Conservation (phyloP, 2,329 filamentous ascomycete species). For the Fusarium sp. region DNA sequence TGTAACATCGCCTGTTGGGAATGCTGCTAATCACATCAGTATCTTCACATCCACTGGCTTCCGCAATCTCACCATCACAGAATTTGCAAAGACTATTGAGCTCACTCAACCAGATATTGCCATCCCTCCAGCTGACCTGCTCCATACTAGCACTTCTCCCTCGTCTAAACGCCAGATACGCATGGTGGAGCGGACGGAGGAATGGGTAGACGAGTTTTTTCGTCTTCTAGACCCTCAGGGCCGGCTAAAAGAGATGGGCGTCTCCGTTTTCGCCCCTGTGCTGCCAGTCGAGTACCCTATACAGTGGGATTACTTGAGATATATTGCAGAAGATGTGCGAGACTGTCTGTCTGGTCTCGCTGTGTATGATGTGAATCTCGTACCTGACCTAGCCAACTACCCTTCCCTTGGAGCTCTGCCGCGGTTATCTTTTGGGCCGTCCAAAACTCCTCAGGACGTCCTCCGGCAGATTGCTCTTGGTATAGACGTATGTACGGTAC, state of each 20-base stretch:
- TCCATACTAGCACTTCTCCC: constrained; percentile 60
- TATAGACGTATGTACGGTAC: constrained; percentile 81
- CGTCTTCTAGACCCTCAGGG: constrained; percentile 46
- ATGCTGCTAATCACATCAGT: constrained; percentile 76
- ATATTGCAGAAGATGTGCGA: constrained; percentile 72
- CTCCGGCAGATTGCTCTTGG: constrained; percentile 81
- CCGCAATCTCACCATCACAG: constrained; percentile 71
- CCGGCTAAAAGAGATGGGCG: constrained; percentile 43
- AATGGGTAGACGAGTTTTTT: constrained; percentile 80
- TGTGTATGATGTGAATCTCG: constrained; percentile 77
- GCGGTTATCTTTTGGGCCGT: constrained; percentile 77
- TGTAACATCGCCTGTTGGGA: constrained; percentile 75
- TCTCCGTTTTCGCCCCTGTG: constrained; percentile 71
- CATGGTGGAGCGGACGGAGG: constrained; percentile 87
- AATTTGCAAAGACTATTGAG: constrained; percentile 74
- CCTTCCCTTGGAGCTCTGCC: constrained; percentile 69
- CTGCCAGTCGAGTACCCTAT: constrained; percentile 78
- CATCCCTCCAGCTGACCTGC: constrained; percentile 80
- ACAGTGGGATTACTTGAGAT: constrained; percentile 83
- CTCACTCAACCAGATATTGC: constrained; percentile 82
- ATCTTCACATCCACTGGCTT: constrained; percentile 91
- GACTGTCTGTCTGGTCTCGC: constrained; percentile 74
- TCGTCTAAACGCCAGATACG: constrained; percentile 79
- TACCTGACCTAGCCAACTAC: constrained; percentile 71
- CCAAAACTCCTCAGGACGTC: constrained; percentile 78